Conservation (phyloP, 169 alveolate species). For the Plasmodium adleri region DNA sequence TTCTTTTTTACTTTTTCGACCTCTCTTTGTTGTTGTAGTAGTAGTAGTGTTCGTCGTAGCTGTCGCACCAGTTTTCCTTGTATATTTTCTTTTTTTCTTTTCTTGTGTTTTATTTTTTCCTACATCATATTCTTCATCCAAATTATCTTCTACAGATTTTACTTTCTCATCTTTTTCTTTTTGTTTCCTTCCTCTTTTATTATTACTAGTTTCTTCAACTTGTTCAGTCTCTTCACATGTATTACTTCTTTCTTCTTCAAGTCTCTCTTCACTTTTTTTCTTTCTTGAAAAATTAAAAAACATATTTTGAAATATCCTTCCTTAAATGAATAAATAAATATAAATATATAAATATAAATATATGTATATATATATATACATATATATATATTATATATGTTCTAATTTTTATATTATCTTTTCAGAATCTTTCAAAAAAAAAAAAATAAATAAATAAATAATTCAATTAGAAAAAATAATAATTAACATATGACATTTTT, state of each 20-base stretch:
- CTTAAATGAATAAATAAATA: background rate
- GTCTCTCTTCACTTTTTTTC: slow-evolving; percentile 47
- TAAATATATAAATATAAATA: slow-evolving; percentile 4
- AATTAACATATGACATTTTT: no score
- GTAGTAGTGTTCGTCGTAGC: no score
- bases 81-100: slow-evolving; percentile 8
- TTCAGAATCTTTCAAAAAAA: no score
- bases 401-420: no score
- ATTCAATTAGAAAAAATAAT: no score
- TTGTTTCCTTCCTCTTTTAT: background rate
- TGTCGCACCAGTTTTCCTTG: background rate
- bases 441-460: no score
- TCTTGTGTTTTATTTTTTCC: slow-evolving; percentile 13
- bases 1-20: slow-evolving; percentile 19
- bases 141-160: background rate
- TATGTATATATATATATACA: slow-evolving; percentile 7
- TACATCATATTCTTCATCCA: slow-evolving; percentile 25
- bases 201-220: slow-evolving; percentile 19
- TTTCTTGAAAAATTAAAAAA: slow-evolving; percentile 29
- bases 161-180: slow-evolving; percentile 15
- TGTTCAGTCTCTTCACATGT: background rate
- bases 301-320: slow-evolving; percentile 12
- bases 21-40: background rate
- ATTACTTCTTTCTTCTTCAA: slow-evolving; percentile 19
- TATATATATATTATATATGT: background rate